These are phyloP conservation scores for Lophiostoma macrostomum DNA, from an alignment of 495 filamentous ascomycete species.

Conservation along the genomic window DNA sequence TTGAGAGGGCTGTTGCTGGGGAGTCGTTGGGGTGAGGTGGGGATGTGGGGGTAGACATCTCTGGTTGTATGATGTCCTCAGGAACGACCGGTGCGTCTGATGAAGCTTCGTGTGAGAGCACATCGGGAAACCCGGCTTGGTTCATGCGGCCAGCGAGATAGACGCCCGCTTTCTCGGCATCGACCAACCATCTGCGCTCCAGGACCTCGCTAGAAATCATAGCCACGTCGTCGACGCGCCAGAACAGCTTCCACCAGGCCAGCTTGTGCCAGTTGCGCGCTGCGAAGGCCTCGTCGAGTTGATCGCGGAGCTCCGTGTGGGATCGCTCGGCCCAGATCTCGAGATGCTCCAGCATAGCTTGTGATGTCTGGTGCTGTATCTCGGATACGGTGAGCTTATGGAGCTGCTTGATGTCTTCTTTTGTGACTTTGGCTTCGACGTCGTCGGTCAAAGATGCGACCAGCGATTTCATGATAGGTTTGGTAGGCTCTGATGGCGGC, in stretches of 20 bases:
- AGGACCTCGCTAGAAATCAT: slow-evolving; percentile 77
- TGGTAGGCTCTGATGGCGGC: slow-evolving; percentile 46
- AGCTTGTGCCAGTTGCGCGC: slow-evolving; percentile 69
- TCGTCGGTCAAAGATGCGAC: slow-evolving; percentile 64
- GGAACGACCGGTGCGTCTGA: neutral
- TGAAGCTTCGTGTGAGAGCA: neutral
- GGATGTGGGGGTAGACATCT: neutral
- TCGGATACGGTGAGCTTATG: slow-evolving; percentile 36
- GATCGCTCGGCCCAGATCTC: slow-evolving; percentile 71
- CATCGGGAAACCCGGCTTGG: slow-evolving; percentile 54
- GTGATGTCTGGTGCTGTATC: slow-evolving; percentile 45
- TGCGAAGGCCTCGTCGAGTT: slow-evolving; percentile 70
- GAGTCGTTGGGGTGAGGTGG: neutral
- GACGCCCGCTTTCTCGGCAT: slow-evolving; percentile 70
- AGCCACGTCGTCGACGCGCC: slow-evolving; percentile 86
- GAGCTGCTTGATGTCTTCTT: slow-evolving; percentile 47
- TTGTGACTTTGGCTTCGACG: slow-evolving; percentile 52
- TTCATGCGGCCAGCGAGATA: slow-evolving; percentile 77
- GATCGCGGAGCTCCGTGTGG: slow-evolving; percentile 76
- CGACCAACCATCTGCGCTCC: slow-evolving; percentile 65
- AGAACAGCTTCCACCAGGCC: slow-evolving; percentile 93
- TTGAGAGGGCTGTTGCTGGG: slow-evolving; percentile 7
- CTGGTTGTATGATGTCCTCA: neutral
- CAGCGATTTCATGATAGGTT: slow-evolving; percentile 61
- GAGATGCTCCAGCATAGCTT: slow-evolving; percentile 56